These are phyloP conservation scores for Eucalyptus melliodora DNA, from an alignment of 345 rosid genomes.

Conservation along the genomic window DNA sequence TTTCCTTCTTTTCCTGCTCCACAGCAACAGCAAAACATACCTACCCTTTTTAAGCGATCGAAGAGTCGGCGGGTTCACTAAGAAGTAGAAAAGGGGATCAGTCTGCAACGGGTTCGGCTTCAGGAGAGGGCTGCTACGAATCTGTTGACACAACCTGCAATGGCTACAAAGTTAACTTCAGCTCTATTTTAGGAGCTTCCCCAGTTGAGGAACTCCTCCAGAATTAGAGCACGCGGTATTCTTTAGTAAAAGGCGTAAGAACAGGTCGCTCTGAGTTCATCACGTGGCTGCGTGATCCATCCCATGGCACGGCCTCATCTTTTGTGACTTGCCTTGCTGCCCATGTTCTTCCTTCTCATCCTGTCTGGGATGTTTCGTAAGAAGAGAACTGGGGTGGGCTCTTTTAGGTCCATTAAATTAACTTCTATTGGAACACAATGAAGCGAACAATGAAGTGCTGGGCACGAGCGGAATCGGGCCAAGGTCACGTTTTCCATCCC, in stretches of 20 bases:
- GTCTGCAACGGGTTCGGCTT: not conserved
- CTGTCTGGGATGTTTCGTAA: not conserved
- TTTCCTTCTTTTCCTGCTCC: not conserved
- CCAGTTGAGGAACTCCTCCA: not conserved
- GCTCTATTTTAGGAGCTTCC: not conserved
- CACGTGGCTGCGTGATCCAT: not conserved
- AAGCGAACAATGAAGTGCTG: not conserved
- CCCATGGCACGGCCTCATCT: not conserved
- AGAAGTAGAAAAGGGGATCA: not conserved
- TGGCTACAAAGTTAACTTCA: not conserved
- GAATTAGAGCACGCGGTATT: conserved; percentile 16
- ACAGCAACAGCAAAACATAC: not conserved
- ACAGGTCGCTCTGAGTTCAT: conserved; percentile 25
- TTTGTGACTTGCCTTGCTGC: not conserved
- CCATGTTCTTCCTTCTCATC: not conserved
- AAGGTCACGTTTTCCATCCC: not conserved
- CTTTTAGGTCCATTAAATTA: not conserved
- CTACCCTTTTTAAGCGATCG: not conserved
- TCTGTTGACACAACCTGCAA: not conserved
- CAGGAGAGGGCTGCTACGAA: not conserved
- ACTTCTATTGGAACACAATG: not conserved
- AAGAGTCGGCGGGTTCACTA: not conserved
- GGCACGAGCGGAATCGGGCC: not conserved
- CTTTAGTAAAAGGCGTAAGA: conserved; percentile 45
- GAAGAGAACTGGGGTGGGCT: not conserved